phyloP scores from a whole-genome alignment of 1,284 basidiomycete species.

The Sanguinoderma infundibulare region DNA sequence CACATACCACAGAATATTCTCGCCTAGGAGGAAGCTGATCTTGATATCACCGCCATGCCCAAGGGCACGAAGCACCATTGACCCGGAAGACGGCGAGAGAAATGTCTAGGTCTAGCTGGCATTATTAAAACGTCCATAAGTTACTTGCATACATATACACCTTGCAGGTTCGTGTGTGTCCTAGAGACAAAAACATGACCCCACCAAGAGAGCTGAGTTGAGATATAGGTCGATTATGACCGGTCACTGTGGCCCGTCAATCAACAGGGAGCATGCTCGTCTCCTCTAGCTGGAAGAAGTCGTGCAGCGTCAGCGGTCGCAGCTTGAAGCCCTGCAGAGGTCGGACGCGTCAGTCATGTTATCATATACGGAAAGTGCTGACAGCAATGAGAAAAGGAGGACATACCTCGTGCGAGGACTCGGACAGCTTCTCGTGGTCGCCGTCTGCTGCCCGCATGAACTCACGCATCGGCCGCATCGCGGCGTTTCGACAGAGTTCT shows the following conservation, averaged over 20 bases:
- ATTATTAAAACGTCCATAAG: constrained; percentile 14
- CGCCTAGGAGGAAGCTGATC: too few species aligned
- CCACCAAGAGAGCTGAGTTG: not conserved
- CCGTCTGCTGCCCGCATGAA: constrained; percentile 71
- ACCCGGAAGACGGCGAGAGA: not conserved
- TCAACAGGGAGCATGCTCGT: constrained; percentile 28
- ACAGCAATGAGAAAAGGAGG: not conserved
- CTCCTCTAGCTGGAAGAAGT: constrained; percentile 73
- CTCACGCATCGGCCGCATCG: constrained; percentile 91
- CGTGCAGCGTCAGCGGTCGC: constrained; percentile 68
- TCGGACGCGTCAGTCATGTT: not conserved
- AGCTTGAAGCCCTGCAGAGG: constrained; percentile 71
- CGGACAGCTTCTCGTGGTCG: constrained; percentile 55
- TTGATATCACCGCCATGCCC: not conserved
- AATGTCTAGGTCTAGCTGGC: not conserved
- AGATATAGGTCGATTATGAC: not conserved
- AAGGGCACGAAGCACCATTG: not conserved
- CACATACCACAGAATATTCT: too few species aligned
- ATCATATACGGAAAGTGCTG: too few species aligned
- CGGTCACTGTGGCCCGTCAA: constrained; percentile 8
- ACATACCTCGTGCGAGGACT: constrained; percentile 59
- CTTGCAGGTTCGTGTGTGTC: constrained; percentile 11
- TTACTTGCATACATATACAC: constrained; percentile 16
- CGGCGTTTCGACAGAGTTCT: constrained; percentile 93
- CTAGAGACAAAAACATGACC: not conserved